Evolutionary conservation across 345 rosid species (phyloP).

Genomic region (Hibiscus syriacus): DNA sequence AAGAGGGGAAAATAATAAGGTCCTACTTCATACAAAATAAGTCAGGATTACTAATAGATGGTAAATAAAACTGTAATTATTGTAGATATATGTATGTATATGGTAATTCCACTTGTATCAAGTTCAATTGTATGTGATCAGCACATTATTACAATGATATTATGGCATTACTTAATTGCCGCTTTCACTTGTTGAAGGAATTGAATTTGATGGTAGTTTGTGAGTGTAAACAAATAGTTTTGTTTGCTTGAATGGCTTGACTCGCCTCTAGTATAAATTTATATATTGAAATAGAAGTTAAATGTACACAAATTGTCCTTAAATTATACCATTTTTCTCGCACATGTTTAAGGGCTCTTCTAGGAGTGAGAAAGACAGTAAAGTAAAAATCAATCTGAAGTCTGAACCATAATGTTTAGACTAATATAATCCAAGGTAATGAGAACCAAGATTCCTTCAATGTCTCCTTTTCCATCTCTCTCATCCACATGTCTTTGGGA

Average conservation of each 20-base stretch:
- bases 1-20: conserved; percentile 20
- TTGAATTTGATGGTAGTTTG: background rate
- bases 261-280: background rate
- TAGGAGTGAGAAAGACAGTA: no score
- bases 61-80: conserved; percentile 17
- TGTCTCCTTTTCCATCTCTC: no score
- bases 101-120: background rate
- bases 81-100: conserved; percentile 15
- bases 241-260: background rate
- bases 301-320: no score
- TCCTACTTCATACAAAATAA: conserved; percentile 15
- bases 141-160: background rate
- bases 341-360: no score
- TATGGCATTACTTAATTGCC: background rate
- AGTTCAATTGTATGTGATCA: background rate
- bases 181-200: background rate
- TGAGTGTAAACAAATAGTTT: background rate
- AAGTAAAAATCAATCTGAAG: no score
- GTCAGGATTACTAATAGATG: conserved; percentile 13
- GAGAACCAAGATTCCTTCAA: no score
- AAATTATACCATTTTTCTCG: no score
- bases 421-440: no score
- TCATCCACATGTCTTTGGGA: no score
- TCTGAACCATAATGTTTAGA: no score
- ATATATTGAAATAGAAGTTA: background rate